These are phyloP conservation scores for Maudiozyma bulderi DNA, from an alignment of 805 yeast genomes.

Conservation along the genomic window DNA sequence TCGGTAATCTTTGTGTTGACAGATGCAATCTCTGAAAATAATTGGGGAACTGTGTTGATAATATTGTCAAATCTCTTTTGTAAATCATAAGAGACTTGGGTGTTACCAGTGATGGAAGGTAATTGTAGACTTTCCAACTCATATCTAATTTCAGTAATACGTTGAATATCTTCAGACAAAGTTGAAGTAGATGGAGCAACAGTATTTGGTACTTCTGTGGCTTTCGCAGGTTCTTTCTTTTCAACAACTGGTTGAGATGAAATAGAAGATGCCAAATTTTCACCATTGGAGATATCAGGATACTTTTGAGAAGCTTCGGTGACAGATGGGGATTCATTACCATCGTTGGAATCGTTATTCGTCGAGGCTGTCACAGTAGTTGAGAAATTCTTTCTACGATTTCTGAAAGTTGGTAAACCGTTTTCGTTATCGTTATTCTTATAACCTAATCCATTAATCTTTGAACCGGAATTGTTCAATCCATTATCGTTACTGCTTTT, in stretches of 20 bases:
- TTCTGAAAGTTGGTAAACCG: conserved; percentile 58
- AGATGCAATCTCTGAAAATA: conserved; percentile 52
- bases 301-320: conserved; percentile 3
- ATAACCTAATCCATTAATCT: conserved; percentile 37
- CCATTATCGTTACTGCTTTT: conserved; percentile 10
- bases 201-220: neutral
- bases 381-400: conserved; percentile 23
- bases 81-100: conserved; percentile 35
- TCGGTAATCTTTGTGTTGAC: conserved; percentile 61
- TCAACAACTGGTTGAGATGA: neutral
- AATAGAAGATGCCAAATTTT: neutral
- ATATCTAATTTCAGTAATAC: conserved; percentile 55
- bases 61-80: conserved; percentile 48
- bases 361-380: neutral
- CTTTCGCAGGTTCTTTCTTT: neutral
- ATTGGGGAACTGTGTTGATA: conserved; percentile 61
- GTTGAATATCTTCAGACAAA: conserved; percentile 34
- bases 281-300: neutral
- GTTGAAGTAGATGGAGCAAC: neutral
- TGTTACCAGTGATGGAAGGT: conserved; percentile 19
- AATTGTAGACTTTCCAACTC: conserved; percentile 42
- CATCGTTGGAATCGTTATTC: neutral
- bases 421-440: conserved; percentile 74
- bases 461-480: conserved; percentile 11
- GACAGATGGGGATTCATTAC: neutral